phyloP scores from a whole-genome alignment of 805 yeast genomes.

The Torulaspora delbrueckii region DNA sequence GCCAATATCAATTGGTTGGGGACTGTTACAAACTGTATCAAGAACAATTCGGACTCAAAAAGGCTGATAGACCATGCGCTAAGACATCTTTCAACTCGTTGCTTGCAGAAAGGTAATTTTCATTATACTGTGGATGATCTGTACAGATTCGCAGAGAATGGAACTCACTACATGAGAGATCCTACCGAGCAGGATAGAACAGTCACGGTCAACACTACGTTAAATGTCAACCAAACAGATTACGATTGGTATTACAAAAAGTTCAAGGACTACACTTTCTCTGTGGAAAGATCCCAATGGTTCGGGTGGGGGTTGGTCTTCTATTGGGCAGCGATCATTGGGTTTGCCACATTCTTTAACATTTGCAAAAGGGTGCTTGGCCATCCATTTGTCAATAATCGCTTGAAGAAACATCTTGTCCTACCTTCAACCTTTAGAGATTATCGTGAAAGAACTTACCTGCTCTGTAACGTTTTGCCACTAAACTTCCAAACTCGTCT shows the following conservation, averaged over 20 bases:
- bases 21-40: constrained; percentile 41
- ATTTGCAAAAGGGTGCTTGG: constrained; percentile 27
- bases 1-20: constrained; percentile 42
- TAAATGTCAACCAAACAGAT: constrained; percentile 32
- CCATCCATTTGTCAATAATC: constrained; percentile 18
- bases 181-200: constrained; percentile 27
- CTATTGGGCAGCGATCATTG: constrained; percentile 38
- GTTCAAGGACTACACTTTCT: constrained; percentile 37
- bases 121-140: constrained; percentile 36
- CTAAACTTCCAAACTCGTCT: constrained; percentile 32
- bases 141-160: constrained; percentile 34
- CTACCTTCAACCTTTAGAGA: constrained; percentile 30
- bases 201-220: constrained; percentile 31
- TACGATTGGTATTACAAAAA: constrained; percentile 35
- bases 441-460: constrained; percentile 22
- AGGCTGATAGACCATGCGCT: constrained; percentile 38
- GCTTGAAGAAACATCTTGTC: constrained; percentile 24
- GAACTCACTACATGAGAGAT: constrained; percentile 34
- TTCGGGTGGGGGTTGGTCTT: constrained; percentile 45
- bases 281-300: constrained; percentile 39
- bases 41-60: constrained; percentile 31
- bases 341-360: constrained; percentile 33
- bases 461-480: constrained; percentile 25
- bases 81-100: constrained; percentile 37
- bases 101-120: constrained; percentile 35